Evolutionary conservation across 768 basidiomycete genomes (phyloP).

Genomic region (Tricholomella constricta): DNA sequence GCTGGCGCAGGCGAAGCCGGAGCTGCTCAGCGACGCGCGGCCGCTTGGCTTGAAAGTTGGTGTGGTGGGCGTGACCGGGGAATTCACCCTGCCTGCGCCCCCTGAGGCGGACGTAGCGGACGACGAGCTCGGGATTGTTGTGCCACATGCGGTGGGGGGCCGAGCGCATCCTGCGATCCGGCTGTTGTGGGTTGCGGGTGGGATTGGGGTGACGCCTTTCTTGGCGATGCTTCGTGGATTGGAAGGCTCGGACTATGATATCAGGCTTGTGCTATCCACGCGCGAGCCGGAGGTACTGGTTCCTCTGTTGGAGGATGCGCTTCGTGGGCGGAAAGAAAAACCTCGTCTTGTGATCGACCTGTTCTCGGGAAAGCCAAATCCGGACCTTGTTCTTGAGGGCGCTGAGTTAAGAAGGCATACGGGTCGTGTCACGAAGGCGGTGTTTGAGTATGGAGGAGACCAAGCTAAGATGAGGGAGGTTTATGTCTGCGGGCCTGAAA

Average conservation of each 20-base stretch:
- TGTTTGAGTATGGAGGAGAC: slow-evolving; percentile 17
- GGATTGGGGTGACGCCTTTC: slow-evolving; percentile 68
- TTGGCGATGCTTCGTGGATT: slow-evolving; percentile 47
- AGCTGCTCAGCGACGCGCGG: slow-evolving; percentile 40
- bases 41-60: slow-evolving; percentile 41
- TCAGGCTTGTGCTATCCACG: slow-evolving; percentile 52
- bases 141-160: slow-evolving; percentile 4
- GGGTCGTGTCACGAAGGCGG: slow-evolving; percentile 24
- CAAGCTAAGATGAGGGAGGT: slow-evolving; percentile 27
- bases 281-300: slow-evolving; percentile 55
- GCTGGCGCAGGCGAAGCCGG: slow-evolving; percentile 39
- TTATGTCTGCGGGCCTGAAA: slow-evolving; percentile 53
- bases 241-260: slow-evolving; percentile 29
- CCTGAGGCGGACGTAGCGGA: slow-evolving; percentile 6
- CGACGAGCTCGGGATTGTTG: slow-evolving; percentile 15
- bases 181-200: slow-evolving; percentile 63
- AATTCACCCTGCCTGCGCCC: slow-evolving; percentile 41
- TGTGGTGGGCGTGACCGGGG: slow-evolving; percentile 56
- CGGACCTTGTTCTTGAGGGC: slow-evolving; percentile 8
- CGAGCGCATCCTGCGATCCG: slow-evolving; percentile 18
- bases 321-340: slow-evolving; percentile 14
- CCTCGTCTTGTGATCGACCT: slow-evolving; percentile 38
- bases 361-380: slow-evolving; percentile 31
- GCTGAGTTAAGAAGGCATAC: slow-evolving; percentile 16
- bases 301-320: slow-evolving; percentile 38